Conservation (phyloP, 2,329 filamentous ascomycete genomes). For the Paecilomyces variotii region DNA sequence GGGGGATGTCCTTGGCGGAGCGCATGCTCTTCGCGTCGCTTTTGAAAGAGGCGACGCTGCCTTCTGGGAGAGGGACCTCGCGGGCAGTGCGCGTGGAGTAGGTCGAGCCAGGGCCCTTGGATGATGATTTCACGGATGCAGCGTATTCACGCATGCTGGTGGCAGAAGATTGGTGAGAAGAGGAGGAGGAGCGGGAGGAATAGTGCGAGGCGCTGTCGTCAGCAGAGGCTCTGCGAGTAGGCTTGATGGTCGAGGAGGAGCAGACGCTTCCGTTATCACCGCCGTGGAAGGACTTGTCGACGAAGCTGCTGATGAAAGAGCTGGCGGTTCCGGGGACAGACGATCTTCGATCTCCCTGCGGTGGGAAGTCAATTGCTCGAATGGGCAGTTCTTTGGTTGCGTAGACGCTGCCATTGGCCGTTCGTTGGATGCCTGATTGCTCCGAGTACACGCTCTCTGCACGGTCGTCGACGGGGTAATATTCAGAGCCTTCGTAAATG, state of each 20-base stretch:
- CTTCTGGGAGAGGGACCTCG: slow-evolving; percentile 23
- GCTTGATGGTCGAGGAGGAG: slow-evolving; percentile 29
- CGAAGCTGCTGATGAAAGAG: slow-evolving; percentile 36
- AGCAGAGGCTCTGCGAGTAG: slow-evolving; percentile 12
- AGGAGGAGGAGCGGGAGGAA: slow-evolving; percentile 7
- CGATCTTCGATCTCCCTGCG: slow-evolving; percentile 15
- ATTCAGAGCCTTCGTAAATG: slow-evolving; percentile 33
- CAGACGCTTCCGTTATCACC: slow-evolving; percentile 23
- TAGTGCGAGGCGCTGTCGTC: slow-evolving; percentile 4
- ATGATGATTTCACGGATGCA: slow-evolving; percentile 7
- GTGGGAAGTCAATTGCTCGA: slow-evolving; percentile 33
- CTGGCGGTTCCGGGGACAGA: slow-evolving; percentile 24
- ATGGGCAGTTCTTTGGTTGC: slow-evolving; percentile 26
- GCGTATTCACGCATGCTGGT: background rate
- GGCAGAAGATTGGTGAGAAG: slow-evolving; percentile 3
- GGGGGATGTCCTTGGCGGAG: slow-evolving; percentile 15
- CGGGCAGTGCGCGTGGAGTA: slow-evolving; percentile 28
- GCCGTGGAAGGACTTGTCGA: slow-evolving; percentile 21
- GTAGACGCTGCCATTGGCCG: slow-evolving; percentile 31
- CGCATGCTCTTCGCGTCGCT: slow-evolving; percentile 12
- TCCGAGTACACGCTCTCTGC: slow-evolving; percentile 17
- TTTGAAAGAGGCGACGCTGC: slow-evolving; percentile 17
- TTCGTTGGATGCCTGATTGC: slow-evolving; percentile 20
- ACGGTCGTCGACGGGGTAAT: slow-evolving; percentile 10
- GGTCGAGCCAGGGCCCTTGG: slow-evolving; percentile 14